phyloP scores from a whole-genome alignment of 1,139 yeast species.

The Martiniozyma asiatica region DNA sequence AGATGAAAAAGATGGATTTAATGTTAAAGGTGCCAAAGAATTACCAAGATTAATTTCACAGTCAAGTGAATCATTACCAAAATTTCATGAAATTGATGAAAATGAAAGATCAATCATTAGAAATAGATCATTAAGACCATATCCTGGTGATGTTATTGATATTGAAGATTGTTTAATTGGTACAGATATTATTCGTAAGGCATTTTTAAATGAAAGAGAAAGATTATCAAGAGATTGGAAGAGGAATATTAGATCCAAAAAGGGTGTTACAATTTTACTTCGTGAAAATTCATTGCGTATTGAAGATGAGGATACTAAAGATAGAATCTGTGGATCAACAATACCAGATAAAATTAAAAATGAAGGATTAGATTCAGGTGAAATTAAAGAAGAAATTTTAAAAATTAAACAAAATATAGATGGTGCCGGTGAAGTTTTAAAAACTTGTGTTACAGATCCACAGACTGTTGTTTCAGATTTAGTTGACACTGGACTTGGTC shows the following conservation, averaged over 20 bases:
- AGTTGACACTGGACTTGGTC: conserved; percentile 29
- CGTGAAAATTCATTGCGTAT: conserved; percentile 57
- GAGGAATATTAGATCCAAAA: conserved; percentile 17
- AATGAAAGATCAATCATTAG: conserved; percentile 6
- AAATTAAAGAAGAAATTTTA: conserved; percentile 11
- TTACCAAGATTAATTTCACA: conserved; percentile 13
- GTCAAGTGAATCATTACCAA: conserved; percentile 1
- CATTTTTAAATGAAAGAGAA: conserved; percentile 59
- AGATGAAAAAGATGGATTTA: no score
- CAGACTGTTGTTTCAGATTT: conserved; percentile 74
- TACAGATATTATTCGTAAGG: conserved; percentile 62
- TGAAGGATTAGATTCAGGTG: no score
- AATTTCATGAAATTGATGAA: background rate
- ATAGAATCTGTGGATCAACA: conserved; percentile 15
- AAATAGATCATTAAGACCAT: conserved; percentile 13
- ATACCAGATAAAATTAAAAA: no score
- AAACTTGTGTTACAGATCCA: conserved; percentile 54
- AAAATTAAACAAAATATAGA: conserved; percentile 4
- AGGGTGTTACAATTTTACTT: conserved; percentile 78
- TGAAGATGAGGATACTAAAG: conserved; percentile 9
- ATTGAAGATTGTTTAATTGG: conserved; percentile 93
- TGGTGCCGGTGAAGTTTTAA: conserved; percentile 20
- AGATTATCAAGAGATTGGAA: conserved; percentile 27
- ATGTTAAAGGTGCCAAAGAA: no score
- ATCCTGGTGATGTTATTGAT: conserved; percentile 43